Percentiles rank a stretch among this genome's conserved stretches.
phyloP scores from a whole-genome alignment of 768 basidiomycete species.

The Tylopilus subfusipes region DNA sequence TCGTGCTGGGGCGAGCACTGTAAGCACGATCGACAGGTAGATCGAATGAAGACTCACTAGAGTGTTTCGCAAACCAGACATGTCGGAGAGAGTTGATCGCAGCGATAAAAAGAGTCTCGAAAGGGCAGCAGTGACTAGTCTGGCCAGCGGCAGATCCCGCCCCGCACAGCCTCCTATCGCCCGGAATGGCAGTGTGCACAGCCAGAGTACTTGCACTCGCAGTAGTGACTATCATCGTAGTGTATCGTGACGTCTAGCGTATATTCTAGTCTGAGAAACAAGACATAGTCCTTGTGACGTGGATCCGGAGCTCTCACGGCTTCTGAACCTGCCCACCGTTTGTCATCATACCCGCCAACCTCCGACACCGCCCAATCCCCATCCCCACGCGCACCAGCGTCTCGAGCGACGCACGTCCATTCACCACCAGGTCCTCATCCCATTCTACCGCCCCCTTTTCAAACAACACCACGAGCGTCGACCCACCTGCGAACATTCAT shows the following conservation, averaged over 20 bases:
- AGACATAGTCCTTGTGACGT: neutral
- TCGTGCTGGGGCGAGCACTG: neutral
- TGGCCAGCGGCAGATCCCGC: neutral
- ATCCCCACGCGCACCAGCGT: conserved; percentile 86
- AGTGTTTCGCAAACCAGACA: conserved; percentile 11
- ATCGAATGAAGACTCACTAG: neutral
- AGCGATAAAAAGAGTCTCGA: conserved; percentile 6
- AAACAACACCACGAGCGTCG: conserved; percentile 87
- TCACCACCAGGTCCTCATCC: conserved; percentile 87
- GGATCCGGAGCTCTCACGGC: neutral
- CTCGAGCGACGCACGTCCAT: conserved; percentile 83
- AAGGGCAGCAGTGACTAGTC: no score
- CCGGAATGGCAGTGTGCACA: neutral
- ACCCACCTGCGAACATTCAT: conserved; percentile 56
- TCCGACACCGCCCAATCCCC: conserved; percentile 61
- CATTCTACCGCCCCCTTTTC: conserved; percentile 82
- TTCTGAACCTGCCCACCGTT: conserved; percentile 9
- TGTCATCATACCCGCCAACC: neutral
- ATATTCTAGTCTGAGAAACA: neutral
- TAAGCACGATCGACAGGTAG: neutral
- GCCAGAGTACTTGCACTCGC: no score
- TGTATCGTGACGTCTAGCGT: neutral
- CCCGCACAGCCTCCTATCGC: neutral
- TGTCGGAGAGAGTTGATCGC: neutral
- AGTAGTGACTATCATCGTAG: neutral